Evolutionary conservation across 208 protist genomes (phyloP), one percentile per base, ranked within the genome.

Genomic region (Trypanosoma cruzi): DNA sequence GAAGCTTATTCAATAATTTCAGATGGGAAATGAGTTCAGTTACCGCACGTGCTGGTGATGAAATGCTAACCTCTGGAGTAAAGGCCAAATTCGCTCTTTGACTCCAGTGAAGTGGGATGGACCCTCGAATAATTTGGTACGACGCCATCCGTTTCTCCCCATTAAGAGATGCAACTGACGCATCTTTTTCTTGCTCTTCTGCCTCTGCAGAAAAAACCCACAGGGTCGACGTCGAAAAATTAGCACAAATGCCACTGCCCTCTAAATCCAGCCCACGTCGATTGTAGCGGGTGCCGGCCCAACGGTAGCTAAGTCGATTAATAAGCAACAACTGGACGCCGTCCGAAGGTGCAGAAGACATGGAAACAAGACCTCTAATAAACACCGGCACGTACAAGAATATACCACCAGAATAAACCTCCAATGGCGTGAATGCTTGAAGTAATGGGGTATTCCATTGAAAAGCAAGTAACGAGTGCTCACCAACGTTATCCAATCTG

Each of bases 251-350:
- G n/a, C 90, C 90, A 68, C 64, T 84, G 44, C 76, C 73, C 2
- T 70, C 65, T 0, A 74, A 78, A 78, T 93, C 90, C 14, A 94
- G 74, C 34, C 90, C 90, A 26, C 90, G 83, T 11, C 90, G 84
- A 75, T 96, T 92, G 78, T 93, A 96, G 11, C 90, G 85, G 13
- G 90, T 96, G 8, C 90, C 90, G 13, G 86, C 68, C 81, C 85
- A 93, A 34, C 84, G 82, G 31, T 84, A 90, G 62, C 85, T 85
- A 34, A 91, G 68, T 13, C 86, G 84, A 5, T 80, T 94, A 5
- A 94, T 42, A 24, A 96, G 71, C 16, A 77, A 61, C 62, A 89
- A 48, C 34, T 63, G 44, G 2, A 79, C 73, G 53, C 52, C 68
- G 63, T 49, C 52, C 18, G 46, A 26, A 64, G 50, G 14, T 24